Evolutionary conservation across 768 basidiomycete genomes (phyloP).

Genomic region (Inosperma sp.): DNA sequence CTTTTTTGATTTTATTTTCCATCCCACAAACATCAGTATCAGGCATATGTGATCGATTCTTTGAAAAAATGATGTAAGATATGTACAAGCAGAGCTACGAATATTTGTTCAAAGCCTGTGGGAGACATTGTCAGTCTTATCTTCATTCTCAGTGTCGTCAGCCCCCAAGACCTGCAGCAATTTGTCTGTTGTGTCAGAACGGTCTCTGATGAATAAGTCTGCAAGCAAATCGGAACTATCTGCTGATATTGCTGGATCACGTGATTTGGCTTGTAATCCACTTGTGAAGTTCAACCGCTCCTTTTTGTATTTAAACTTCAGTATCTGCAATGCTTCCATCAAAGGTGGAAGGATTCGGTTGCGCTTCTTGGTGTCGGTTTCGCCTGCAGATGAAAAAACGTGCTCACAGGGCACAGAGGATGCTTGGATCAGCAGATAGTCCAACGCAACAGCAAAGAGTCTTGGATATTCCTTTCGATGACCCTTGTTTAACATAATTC

Average conservation of each 20-base stretch:
- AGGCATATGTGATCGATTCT: too few relatives aligned
- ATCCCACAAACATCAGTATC: too few relatives aligned
- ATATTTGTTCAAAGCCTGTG: too few relatives aligned
- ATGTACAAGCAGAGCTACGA: too few relatives aligned
- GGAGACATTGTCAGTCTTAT: too few relatives aligned
- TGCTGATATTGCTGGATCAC: not conserved
- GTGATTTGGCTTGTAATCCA: too few relatives aligned
- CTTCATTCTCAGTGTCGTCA: too few relatives aligned
- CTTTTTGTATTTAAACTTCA: conserved; percentile 23
- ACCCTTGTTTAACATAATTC: conserved; percentile 7
- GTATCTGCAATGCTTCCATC: conserved; percentile 28
- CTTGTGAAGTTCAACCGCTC: not conserved
- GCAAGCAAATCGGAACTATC: not conserved
- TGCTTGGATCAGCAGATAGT: conserved; percentile 30
- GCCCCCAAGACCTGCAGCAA: too few relatives aligned
- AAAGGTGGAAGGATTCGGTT: conserved; percentile 19
- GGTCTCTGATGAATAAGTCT: not conserved
- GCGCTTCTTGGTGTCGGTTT: conserved; percentile 25
- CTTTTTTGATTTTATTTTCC: too few relatives aligned
- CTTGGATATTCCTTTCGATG: conserved; percentile 22
- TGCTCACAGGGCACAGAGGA: conserved; percentile 31
- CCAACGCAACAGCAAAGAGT: conserved; percentile 24
- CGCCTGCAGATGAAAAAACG: conserved; percentile 28
- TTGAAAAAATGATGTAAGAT: too few relatives aligned
- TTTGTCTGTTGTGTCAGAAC: not conserved